These are phyloP conservation scores for Ophiostoma ips DNA, from an alignment of 2,329 filamentous ascomycete genomes.

Conservation along the genomic window DNA sequence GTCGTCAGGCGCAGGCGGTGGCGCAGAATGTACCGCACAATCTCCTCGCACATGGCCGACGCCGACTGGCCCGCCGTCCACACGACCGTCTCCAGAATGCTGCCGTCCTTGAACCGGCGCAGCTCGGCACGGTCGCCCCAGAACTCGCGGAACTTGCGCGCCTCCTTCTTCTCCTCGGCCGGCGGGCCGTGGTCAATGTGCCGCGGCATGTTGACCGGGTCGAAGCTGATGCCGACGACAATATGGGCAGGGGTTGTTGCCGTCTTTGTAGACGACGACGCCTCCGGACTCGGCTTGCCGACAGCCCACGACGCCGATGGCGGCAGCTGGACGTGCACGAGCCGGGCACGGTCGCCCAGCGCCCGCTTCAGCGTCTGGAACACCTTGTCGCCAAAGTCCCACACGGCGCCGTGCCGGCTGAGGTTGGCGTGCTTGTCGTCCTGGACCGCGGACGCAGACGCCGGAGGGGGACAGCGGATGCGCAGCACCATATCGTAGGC, in stretches of 20 bases:
- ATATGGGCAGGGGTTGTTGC: conserved; percentile 21
- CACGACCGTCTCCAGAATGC: conserved; percentile 80
- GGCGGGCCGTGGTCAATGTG: conserved; percentile 78
- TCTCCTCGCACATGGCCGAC: conserved; percentile 62
- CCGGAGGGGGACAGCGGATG: conserved; percentile 16
- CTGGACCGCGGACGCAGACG: background rate
- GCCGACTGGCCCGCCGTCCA: conserved; percentile 53
- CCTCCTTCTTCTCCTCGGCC: conserved; percentile 73
- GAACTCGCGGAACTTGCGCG: conserved; percentile 70
- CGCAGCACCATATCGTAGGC: conserved; percentile 37
- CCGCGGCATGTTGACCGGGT: conserved; percentile 57
- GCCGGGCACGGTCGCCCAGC: conserved; percentile 57
- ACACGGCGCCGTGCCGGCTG: conserved; percentile 28
- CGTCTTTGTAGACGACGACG: background rate
- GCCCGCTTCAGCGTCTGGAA: conserved; percentile 55
- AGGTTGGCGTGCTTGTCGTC: background rate
- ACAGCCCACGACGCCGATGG: conserved; percentile 31
- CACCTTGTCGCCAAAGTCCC: conserved; percentile 40
- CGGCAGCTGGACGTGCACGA: conserved; percentile 45
- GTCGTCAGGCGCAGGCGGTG: conserved; percentile 49
- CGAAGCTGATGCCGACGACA: conserved; percentile 54
- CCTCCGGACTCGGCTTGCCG: conserved; percentile 20
- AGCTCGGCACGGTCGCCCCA: conserved; percentile 93
- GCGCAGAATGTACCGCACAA: conserved; percentile 56
- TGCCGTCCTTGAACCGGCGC: conserved; percentile 87